Conservation (phyloP, 139 green algal genomes). For the Chlamydomonas sp. region DNA sequence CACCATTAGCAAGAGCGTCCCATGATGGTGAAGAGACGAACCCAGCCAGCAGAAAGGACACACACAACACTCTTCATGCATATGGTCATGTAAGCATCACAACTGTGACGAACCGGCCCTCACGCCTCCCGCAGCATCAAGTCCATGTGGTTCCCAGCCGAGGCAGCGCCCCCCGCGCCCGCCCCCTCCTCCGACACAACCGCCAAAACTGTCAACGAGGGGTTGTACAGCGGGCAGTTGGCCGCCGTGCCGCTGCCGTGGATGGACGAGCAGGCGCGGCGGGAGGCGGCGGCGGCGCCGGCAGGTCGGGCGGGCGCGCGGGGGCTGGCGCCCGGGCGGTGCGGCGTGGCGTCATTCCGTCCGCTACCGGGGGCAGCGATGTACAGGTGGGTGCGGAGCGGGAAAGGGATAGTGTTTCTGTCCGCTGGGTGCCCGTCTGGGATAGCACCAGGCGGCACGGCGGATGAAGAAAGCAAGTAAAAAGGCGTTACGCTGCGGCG, state of each 20-base stretch:
- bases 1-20: no score
- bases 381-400: not conserved
- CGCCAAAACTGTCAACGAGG: not conserved
- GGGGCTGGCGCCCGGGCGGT: not conserved
- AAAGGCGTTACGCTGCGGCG: no score
- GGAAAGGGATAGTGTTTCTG: no score
- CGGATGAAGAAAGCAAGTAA: no score
- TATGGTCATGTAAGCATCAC: no score
- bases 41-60: no score
- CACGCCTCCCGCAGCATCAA: not conserved
- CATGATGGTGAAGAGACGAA: no score
- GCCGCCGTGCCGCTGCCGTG: not conserved
- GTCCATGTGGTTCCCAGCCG: not conserved
- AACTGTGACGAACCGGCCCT: not conserved
- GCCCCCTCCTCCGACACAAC: not conserved
- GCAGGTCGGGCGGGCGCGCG: not conserved
- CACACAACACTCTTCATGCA: no score
- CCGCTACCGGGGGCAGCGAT: not conserved
- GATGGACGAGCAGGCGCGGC: not conserved
- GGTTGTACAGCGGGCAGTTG: constrained; percentile 20
- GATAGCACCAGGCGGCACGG: no score
- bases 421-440: no score
- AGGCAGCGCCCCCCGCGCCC: not conserved
- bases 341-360: not conserved
- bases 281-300: not conserved